These are phyloP conservation scores for Ophiocordyceps camponoti-leonardi DNA, from an alignment of 2,329 filamentous ascomycete species.

Conservation along the genomic window DNA sequence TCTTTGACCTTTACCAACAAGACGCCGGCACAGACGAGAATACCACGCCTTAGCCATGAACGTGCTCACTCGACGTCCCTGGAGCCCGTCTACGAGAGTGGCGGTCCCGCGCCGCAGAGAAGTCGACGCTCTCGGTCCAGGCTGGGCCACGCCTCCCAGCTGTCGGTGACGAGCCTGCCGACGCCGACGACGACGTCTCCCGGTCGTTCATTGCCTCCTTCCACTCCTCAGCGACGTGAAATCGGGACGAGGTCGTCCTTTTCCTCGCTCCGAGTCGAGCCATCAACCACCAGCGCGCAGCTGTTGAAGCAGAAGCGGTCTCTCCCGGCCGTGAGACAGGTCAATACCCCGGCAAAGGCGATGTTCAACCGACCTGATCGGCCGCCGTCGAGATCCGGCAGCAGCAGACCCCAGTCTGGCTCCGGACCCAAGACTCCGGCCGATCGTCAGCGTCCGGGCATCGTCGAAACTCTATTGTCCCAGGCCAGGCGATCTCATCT, in stretches of 20 bases:
- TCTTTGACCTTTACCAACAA: conserved; percentile 88
- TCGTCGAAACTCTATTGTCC: conserved; percentile 31
- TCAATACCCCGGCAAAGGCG: conserved; percentile 34
- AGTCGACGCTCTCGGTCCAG: conserved; percentile 49
- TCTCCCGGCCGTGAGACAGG: conserved; percentile 38
- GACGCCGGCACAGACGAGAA: conserved; percentile 45
- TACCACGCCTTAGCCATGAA: conserved; percentile 63
- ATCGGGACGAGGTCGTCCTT: conserved; percentile 36
- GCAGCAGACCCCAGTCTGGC: conserved; percentile 29
- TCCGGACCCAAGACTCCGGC: conserved; percentile 55
- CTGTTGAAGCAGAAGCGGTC: conserved; percentile 49
- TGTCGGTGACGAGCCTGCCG: conserved; percentile 47
- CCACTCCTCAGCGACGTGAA: conserved; percentile 44
- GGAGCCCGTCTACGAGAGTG: conserved; percentile 87
- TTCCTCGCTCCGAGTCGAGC: conserved; percentile 36
- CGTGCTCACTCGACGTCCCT: conserved; percentile 53
- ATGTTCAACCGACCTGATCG: conserved; percentile 31
- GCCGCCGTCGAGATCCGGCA: conserved; percentile 41
- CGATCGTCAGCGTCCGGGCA: conserved; percentile 35
- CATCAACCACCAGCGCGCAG: conserved; percentile 49
- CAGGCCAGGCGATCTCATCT: conserved; percentile 40
- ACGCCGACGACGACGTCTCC: conserved; percentile 43
- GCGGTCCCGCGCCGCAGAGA: conserved; percentile 47
- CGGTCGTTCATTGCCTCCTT: conserved; percentile 32
- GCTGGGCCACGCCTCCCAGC: conserved; percentile 50